These are phyloP conservation scores for Cytidiella melzeri DNA, from an alignment of 768 basidiomycete species.

Conservation along the genomic window DNA sequence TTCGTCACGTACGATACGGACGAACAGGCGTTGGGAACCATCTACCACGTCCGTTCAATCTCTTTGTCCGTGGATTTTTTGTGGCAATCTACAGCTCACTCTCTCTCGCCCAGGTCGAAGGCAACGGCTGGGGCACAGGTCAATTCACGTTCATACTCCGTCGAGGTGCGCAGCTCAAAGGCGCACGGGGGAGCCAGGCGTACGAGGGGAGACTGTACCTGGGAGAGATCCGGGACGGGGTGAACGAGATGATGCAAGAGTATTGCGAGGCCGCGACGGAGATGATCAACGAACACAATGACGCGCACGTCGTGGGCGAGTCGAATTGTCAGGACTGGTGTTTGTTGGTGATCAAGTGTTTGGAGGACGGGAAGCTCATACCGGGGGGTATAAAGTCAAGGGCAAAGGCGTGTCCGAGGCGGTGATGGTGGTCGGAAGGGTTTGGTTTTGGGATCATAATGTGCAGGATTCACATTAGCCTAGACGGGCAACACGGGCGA, in stretches of 20 bases:
- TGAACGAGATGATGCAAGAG: constrained; percentile 17
- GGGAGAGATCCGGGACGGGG: constrained; percentile 12
- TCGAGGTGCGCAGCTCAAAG: constrained; percentile 15
- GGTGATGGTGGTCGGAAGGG: background rate
- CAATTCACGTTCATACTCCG: constrained; percentile 11
- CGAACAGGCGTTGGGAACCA: constrained; percentile 14
- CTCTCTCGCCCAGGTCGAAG: constrained; percentile 7
- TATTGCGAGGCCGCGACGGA: constrained; percentile 15
- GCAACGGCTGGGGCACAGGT: constrained; percentile 15
- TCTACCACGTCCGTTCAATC: constrained; percentile 12
- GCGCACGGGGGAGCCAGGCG: constrained; percentile 13
- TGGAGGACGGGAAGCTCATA: constrained; percentile 13
- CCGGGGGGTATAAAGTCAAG: constrained; percentile 4
- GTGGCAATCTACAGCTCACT: background rate
- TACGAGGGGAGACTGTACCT: constrained; percentile 13
- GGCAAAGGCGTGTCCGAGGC: constrained; percentile 11
- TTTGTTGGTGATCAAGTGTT: constrained; percentile 12
- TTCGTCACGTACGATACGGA: constrained; percentile 16
- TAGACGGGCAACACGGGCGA: background rate
- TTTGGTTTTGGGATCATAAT: background rate
- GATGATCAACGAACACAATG: constrained; percentile 16
- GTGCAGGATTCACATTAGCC: background rate
- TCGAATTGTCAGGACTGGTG: constrained; percentile 16
- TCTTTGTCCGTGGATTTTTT: background rate
- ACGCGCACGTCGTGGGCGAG: constrained; percentile 10